phyloP scores from a whole-genome alignment of 2,329 filamentous ascomycete genomes.

The Ophiocordyceps unilateralis region DNA sequence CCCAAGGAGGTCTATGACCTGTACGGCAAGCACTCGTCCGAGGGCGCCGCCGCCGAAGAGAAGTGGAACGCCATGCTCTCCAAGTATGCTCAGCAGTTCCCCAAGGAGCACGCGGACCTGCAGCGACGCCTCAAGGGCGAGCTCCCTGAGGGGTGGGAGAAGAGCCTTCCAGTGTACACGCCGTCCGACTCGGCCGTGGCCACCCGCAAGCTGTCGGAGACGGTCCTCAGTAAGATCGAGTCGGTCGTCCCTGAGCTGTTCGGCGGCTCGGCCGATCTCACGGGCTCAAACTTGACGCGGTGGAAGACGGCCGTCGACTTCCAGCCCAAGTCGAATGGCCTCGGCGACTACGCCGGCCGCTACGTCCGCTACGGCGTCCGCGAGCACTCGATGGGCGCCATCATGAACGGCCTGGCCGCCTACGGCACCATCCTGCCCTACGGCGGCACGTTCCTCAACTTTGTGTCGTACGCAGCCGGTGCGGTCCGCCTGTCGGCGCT shows the following conservation, averaged over 20 bases:
- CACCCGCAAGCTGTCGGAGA: conserved; percentile 92
- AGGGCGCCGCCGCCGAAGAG: conserved; percentile 76
- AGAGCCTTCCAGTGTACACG: conserved; percentile 80
- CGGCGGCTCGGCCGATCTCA: conserved; percentile 93
- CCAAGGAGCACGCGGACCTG: conserved; percentile 65
- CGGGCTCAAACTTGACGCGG: conserved; percentile 94
- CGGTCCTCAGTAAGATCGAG: conserved; percentile 78
- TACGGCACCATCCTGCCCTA: conserved; percentile 94
- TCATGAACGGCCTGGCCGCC: conserved; percentile 87
- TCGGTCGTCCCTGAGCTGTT: conserved; percentile 71
- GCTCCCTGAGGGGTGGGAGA: conserved; percentile 94
- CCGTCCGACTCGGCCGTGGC: conserved; percentile 70
- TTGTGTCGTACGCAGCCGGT: conserved; percentile 93
- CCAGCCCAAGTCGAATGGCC: conserved; percentile 71
- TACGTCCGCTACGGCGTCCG: conserved; percentile 88
- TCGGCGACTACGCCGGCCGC: conserved; percentile 80
- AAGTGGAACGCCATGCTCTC: conserved; percentile 91
- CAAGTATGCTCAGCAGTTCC: conserved; percentile 68
- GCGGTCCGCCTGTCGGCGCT: conserved; percentile 87
- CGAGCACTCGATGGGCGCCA: conserved; percentile 82
- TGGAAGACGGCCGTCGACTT: conserved; percentile 97
- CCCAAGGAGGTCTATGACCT: conserved; percentile 87
- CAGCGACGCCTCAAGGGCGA: conserved; percentile 62
- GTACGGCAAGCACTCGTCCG: conserved; percentile 69
- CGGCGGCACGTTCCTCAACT: conserved; percentile 96